phyloP scores from a whole-genome alignment of 2,329 filamentous ascomycete genomes.

The Microdochium bolleyi region DNA sequence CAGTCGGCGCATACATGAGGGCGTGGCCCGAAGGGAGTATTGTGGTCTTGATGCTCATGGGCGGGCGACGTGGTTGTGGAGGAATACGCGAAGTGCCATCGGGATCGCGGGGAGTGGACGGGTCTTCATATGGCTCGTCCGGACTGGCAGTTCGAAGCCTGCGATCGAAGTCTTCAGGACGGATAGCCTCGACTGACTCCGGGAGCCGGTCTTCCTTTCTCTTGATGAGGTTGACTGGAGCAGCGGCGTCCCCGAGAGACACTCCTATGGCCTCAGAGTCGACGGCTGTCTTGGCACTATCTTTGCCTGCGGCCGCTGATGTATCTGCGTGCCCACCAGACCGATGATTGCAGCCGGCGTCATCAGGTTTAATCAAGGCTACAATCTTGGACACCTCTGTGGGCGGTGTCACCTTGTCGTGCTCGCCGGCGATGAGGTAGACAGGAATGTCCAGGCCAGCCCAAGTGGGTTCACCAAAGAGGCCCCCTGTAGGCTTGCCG shows the following conservation, averaged over 20 bases:
- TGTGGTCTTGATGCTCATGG: constrained; percentile 54
- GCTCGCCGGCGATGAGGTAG: constrained; percentile 69
- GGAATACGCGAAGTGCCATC: constrained; percentile 35
- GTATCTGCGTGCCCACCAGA: neutral
- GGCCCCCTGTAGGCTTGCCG: constrained; percentile 47
- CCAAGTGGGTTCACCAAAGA: constrained; percentile 69
- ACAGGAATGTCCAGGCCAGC: constrained; percentile 63
- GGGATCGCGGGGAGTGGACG: constrained; percentile 38
- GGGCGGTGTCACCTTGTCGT: constrained; percentile 69
- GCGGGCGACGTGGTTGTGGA: constrained; percentile 37
- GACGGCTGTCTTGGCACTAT: neutral
- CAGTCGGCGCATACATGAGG: constrained; percentile 71
- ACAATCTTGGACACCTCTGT: constrained; percentile 62
- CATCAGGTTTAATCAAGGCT: constrained; percentile 23
- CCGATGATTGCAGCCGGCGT: neutral
- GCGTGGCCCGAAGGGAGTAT: constrained; percentile 75
- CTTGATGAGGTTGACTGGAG: constrained; percentile 32
- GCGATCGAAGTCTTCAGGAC: constrained; percentile 26
- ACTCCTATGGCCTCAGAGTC: constrained; percentile 14
- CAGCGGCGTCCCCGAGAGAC: constrained; percentile 37
- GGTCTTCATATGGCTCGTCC: constrained; percentile 25
- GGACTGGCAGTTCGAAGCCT: constrained; percentile 11
- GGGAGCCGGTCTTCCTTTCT: constrained; percentile 21
- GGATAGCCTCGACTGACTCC: constrained; percentile 28
- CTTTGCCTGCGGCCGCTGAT: neutral